Base-by-base conservation (phyloP, 306 rosid species). In the Pyrus betulifolia region DNA sequence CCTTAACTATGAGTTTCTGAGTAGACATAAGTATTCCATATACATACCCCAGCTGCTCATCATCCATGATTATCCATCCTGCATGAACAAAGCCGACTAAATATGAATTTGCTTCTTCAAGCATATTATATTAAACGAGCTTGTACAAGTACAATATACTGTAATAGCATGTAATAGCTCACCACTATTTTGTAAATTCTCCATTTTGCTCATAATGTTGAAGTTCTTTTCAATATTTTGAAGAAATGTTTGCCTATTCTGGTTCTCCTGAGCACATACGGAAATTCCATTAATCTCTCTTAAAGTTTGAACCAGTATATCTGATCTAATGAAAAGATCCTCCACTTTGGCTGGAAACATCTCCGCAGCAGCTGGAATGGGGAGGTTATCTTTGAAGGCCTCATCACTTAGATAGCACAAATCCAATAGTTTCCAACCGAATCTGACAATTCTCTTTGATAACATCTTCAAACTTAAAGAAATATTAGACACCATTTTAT, bases 331-430 rank as follows among this genome's bases (percentile, higher is more conserved):
- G 82, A 74, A 80, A 52, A 96, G 93, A 79, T 96, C 99, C 87
- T 96, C 99, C 22, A 96, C 85, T 76, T 86, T 89, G 76, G 96
- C 97, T 60, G 99, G 99, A 74, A 96, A 91, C 97, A 96, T 92
- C 82, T 91, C 90, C 13, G 87, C 85, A 62, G 89, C 89, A 81
- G 87, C 84, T 13, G 88, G 93, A 81, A 89, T 74, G 46, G 90
- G 81, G 67, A 79, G 69, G 80, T 81, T 68, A 49, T 87, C 95
- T 71, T 76, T 79, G 75, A 89, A 92, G 78, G 85, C 84, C 45
- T 86, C 93, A 61, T 93, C 93, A 74, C 93, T 90, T 75, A 96
- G 88, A 87, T 96, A 90, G 90, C 98, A 88, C 22, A 79, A 67
- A 60, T 84, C 96, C 82, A 96, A 79, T 49, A 96, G 79, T 57